phyloP scores from a whole-genome alignment of 2,329 filamentous ascomycete genomes.

The Myriosclerotinia curreyana region DNA sequence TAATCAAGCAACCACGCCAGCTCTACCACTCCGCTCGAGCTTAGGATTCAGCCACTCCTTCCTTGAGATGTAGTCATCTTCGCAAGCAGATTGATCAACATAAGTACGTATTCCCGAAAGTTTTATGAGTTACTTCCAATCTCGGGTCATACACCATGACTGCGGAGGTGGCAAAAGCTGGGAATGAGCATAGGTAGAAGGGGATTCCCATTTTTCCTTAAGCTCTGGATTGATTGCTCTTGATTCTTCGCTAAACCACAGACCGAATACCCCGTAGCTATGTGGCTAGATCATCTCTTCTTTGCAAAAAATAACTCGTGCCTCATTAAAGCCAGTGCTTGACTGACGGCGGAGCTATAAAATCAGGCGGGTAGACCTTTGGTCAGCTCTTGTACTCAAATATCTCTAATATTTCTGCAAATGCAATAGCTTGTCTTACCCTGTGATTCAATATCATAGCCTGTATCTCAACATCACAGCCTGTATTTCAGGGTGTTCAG shows the following conservation, averaged over 20 bases:
- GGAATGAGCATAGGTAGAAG: background rate
- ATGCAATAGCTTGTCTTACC: background rate
- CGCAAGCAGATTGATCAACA: background rate
- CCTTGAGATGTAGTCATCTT: background rate
- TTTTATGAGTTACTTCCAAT: background rate
- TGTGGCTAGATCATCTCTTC: too few species aligned
- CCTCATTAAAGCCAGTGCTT: too few species aligned
- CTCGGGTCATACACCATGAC: background rate
- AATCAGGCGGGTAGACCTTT: too few species aligned
- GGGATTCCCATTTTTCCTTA: background rate
- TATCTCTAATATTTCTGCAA: background rate
- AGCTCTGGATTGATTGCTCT: too few species aligned
- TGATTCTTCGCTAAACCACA: too few species aligned
- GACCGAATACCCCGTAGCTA: too few species aligned
- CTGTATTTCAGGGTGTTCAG: background rate
- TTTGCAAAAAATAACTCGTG: too few species aligned
- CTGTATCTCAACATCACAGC: background rate
- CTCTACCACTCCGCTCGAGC: background rate
- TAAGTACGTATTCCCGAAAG: background rate
- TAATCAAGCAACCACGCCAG: background rate
- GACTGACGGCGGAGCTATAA: too few species aligned
- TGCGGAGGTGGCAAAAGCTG: background rate
- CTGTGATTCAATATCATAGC: background rate
- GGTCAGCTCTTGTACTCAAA: background rate
- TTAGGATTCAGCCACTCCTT: background rate